phyloP scores from a whole-genome alignment of 2,329 filamentous ascomycete species.

The Nothophaeocryptopus gaeumannii region DNA sequence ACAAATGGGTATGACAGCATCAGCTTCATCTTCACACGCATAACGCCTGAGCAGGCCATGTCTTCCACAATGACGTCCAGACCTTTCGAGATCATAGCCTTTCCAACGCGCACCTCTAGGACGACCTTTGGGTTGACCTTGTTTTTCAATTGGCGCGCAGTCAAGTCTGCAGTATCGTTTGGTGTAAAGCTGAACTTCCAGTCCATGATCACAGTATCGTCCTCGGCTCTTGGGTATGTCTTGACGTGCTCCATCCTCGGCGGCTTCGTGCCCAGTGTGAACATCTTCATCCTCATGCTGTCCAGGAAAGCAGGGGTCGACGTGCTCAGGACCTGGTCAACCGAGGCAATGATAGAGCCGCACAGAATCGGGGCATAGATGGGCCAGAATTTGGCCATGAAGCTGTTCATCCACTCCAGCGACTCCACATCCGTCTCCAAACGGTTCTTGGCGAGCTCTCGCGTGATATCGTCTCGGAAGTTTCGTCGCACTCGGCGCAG shows the following conservation, averaged over 20 bases:
- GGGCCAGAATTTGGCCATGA: conserved; percentile 98
- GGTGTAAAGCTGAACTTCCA: conserved; percentile 99
- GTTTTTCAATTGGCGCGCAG: conserved; percentile 81
- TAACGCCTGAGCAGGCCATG: conserved; percentile 91
- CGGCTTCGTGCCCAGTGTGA: conserved; percentile 90
- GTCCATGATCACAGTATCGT: conserved; percentile 96
- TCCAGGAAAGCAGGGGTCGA: conserved; percentile 90
- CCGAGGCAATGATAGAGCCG: conserved; percentile 85
- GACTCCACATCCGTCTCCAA: conserved; percentile 89
- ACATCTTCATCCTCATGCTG: conserved; percentile 87
- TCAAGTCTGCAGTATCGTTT: conserved; percentile 90
- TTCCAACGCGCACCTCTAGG: conserved; percentile 89
- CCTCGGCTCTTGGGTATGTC: conserved; percentile 92
- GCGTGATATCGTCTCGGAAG: conserved; percentile 88
- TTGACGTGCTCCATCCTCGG: conserved; percentile 97
- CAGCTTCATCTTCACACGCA: conserved; percentile 96
- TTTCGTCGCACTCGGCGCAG: conserved; percentile 90
- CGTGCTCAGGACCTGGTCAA: conserved; percentile 92
- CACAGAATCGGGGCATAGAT: conserved; percentile 95
- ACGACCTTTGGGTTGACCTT: conserved; percentile 97
- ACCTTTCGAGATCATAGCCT: conserved; percentile 95
- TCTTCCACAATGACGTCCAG: conserved; percentile 97
- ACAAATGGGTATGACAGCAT: conserved; percentile 95
- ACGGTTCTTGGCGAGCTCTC: conserved; percentile 81
- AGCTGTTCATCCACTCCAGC: conserved; percentile 98